Conservation (phyloP, 164 flowering plant genomes). For the Cinnamomum micranthum region DNA sequence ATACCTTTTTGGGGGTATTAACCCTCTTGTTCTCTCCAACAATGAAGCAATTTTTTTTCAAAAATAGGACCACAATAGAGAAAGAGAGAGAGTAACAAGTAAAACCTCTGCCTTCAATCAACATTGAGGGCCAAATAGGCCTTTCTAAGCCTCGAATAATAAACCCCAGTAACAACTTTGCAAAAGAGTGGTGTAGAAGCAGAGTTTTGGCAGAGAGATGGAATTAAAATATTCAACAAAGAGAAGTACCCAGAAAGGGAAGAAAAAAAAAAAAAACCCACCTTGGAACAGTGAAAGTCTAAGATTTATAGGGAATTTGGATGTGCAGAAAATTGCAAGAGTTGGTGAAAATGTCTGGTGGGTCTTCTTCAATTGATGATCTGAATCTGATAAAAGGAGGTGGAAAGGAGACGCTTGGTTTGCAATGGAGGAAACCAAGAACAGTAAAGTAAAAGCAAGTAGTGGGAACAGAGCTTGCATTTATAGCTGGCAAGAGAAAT, state of each 20-base stretch:
- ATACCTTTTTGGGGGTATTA: conserved; percentile 31
- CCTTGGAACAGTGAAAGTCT: conserved; percentile 21
- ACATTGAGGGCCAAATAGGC: conserved; percentile 29
- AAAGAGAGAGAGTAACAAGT: conserved; percentile 8
- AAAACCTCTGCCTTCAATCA: conserved; percentile 22
- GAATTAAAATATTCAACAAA: conserved; percentile 19
- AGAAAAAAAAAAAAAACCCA: background rate
- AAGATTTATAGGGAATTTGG: conserved; percentile 1
- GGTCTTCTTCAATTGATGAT: conserved; percentile 21
- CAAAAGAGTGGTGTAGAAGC: conserved; percentile 42
- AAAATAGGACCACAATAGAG: conserved; percentile 16
- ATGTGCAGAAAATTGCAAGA: conserved; percentile 15
- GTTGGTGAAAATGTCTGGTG: conserved; percentile 45
- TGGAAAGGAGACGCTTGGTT: conserved; percentile 53
- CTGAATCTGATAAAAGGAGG: conserved; percentile 27
- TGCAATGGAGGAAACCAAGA: conserved; percentile 63
- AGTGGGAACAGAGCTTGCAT: conserved; percentile 18
- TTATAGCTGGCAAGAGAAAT: conserved; percentile 14
- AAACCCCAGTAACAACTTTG: conserved; percentile 16
- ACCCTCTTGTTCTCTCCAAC: conserved; percentile 45
- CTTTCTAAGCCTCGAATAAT: conserved; percentile 34
- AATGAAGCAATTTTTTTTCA: background rate
- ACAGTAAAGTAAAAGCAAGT: conserved; percentile 40
- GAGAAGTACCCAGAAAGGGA: background rate
- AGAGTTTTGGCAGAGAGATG: conserved; percentile 27